Base-by-base conservation (phyloP, 768 basidiomycete species). In the Auricularia cornea region DNA sequence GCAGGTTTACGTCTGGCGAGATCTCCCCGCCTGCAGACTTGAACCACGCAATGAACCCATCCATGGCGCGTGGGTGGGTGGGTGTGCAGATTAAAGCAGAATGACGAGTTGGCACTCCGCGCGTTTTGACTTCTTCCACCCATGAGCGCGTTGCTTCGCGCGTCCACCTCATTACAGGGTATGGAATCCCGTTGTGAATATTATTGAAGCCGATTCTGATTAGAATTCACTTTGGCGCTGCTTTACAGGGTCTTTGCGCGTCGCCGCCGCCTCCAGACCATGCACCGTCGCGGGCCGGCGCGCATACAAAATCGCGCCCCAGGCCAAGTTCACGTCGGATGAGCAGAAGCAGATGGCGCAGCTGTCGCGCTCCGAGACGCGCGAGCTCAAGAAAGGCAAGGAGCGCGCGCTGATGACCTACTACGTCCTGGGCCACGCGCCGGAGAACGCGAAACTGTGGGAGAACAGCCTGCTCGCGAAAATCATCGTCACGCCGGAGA, bases 391-490 rank as follows among this genome's bases (percentile, higher is more conserved):
- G 16, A 26, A 29, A 26, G 23, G 26, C 8, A 57, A 57, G 59
- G 78, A 74, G 26, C 74, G 73, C 48, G 78, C 69, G 32, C 79
- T 71, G 61, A 78, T 75, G 56, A 81, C 88, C 18, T 86, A 90
- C 68, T 84, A 89, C 63, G 81, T 95, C 18, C 83, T 94, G 5
- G 94, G 94, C 14, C 84, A 84, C 18, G 78, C 83, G 5, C 81
- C 82, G 65, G 82, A 89, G 61, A 85, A 87, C 62, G 70, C 77
- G 62, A 85, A 84, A 70, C 26, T 57, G 54, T 95, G 93, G 91
- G 68, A 72, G 44, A 76, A 78, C 29, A 85, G 84, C 72, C 81
- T 86, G 73, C 84, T 95, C 56, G 84, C 85, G 51, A 80, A 80
- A 67, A 73, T 84, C 62, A 75, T 91, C 68, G 77, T 92, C 60